phyloP scores from a whole-genome alignment of 2,329 filamentous ascomycete species.

The Thelonectria rubi region DNA sequence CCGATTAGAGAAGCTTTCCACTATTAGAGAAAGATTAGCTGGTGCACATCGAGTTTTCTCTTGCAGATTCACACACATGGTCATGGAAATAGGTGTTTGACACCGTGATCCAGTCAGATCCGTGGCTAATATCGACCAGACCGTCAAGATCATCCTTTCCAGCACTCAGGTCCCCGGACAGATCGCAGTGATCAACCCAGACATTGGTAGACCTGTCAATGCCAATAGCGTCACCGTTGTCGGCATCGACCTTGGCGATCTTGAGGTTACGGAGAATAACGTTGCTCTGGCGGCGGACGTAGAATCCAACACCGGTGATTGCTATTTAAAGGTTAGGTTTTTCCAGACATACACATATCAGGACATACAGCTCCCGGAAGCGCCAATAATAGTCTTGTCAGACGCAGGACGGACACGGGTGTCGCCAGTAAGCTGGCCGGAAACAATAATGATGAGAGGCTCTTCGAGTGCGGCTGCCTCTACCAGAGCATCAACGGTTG shows the following conservation, averaged over 20 bases:
- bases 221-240: constrained; percentile 67
- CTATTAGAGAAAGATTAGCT: constrained; percentile 3
- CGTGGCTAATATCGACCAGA: constrained; percentile 70
- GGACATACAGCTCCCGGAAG: constrained; percentile 35
- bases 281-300: constrained; percentile 62
- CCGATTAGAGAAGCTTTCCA: constrained; percentile 69
- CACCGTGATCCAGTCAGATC: constrained; percentile 66
- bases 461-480: constrained; percentile 40
- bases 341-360: rapidly evolving
- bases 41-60: background rate
- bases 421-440: constrained; percentile 40
- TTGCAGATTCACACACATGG: constrained; percentile 36
- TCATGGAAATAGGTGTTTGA: constrained; percentile 45
- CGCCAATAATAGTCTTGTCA: constrained; percentile 58
- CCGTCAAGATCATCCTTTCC: constrained; percentile 77
- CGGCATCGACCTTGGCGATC: constrained; percentile 63
- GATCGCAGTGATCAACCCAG: constrained; percentile 75
- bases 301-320: constrained; percentile 59
- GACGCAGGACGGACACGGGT: constrained; percentile 42
- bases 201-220: constrained; percentile 66
- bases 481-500: constrained; percentile 37
- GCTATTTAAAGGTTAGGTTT: constrained; percentile 31
- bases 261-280: constrained; percentile 71
- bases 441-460: constrained; percentile 44
- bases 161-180: constrained; percentile 66